phyloP scores from a whole-genome alignment of 805 yeast species.

The Lipomyces starkeyi region DNA sequence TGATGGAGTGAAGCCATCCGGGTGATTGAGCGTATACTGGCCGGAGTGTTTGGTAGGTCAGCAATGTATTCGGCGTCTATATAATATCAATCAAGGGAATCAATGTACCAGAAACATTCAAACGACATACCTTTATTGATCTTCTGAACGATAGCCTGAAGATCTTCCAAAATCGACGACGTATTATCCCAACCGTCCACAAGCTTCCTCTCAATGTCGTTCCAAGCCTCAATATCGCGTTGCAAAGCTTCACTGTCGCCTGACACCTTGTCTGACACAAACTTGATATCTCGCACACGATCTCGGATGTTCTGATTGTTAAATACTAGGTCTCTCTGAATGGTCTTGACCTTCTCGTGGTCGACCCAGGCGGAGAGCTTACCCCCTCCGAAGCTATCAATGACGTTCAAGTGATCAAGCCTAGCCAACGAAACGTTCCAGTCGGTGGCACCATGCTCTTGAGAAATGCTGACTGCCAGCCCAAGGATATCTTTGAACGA shows the following conservation, averaged over 20 bases:
- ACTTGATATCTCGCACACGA: constrained; percentile 38
- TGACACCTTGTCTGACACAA: constrained; percentile 34
- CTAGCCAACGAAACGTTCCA: constrained; percentile 30
- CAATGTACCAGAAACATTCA: not conserved
- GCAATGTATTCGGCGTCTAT: constrained; percentile 40
- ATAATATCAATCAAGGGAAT: not conserved
- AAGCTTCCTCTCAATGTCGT: constrained; percentile 16
- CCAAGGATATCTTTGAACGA: constrained; percentile 40
- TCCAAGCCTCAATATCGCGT: constrained; percentile 27
- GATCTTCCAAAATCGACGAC: constrained; percentile 39
- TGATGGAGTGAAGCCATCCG: constrained; percentile 41
- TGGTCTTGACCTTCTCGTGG: constrained; percentile 15
- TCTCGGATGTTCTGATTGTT: constrained; percentile 33
- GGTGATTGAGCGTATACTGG: constrained; percentile 32
- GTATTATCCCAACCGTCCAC: constrained; percentile 12
- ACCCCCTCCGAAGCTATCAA: constrained; percentile 33
- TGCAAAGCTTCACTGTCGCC: constrained; percentile 28
- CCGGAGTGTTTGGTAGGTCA: constrained; percentile 34
- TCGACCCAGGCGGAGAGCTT: constrained; percentile 38
- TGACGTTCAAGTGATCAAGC: constrained; percentile 25
- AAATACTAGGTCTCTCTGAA: constrained; percentile 26
- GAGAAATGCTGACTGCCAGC: constrained; percentile 37
- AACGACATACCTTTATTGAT: constrained; percentile 29
- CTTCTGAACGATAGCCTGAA: constrained; percentile 40
- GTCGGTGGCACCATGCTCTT: constrained; percentile 36